Percentiles rank a stretch among this genome's conserved stretches.
phyloP scores from a whole-genome alignment of 805 yeast genomes.

The Kurtzmaniella cleridarum region DNA sequence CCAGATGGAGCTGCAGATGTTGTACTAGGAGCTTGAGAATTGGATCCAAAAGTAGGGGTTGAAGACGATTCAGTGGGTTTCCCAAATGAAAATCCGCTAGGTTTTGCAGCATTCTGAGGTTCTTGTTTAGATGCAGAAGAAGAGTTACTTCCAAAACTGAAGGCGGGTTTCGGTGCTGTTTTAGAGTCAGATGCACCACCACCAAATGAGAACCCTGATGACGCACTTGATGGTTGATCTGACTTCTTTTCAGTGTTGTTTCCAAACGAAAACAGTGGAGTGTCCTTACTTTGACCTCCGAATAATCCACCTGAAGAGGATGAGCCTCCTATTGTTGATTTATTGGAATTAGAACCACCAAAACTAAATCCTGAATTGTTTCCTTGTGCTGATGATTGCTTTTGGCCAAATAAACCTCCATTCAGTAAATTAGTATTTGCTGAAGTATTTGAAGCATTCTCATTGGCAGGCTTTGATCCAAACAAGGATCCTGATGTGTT shows the following conservation, averaged over 20 bases:
- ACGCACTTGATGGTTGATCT: background rate
- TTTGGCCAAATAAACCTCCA: slow-evolving; percentile 5
- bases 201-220: background rate
- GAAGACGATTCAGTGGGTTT: background rate
- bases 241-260: slow-evolving; percentile 2
- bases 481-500: slow-evolving; percentile 9
- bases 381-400: slow-evolving; percentile 2
- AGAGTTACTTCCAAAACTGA: slow-evolving; percentile 5
- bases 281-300: slow-evolving; percentile 5
- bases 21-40: slow-evolving; percentile 3
- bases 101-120: background rate
- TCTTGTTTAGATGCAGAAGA: slow-evolving; percentile 1
- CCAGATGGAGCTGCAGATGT: slow-evolving; percentile 7
- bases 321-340: slow-evolving; percentile 2
- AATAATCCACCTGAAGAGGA: slow-evolving; percentile 16
- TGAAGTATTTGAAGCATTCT: background rate
- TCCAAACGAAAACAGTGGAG: slow-evolving; percentile 5
- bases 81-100: slow-evolving; percentile 6
- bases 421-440: slow-evolving; percentile 1
- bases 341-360: slow-evolving; percentile 1
- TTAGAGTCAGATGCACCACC: slow-evolving; percentile 3
- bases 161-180: background rate
- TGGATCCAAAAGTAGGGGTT: background rate
- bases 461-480: slow-evolving; percentile 10
- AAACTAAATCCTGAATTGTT: background rate